phyloP scores from a whole-genome alignment of 1,284 basidiomycete genomes.

The Takashimella tepidaria region DNA sequence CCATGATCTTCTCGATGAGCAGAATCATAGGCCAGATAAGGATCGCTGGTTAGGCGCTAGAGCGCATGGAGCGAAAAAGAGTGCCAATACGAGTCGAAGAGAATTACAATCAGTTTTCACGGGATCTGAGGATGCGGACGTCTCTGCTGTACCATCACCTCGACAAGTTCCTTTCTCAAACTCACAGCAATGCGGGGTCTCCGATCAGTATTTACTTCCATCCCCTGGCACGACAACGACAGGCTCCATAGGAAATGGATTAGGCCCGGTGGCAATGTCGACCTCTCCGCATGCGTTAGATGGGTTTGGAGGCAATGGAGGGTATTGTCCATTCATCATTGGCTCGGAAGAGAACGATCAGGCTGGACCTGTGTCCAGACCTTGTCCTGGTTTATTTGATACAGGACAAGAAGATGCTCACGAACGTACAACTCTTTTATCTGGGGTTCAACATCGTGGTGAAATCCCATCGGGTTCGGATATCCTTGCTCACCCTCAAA shows the following conservation, averaged over 20 bases:
- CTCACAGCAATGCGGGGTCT: not conserved
- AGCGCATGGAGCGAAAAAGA: not conserved
- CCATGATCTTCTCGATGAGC: constrained; percentile 24
- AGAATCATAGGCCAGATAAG: constrained; percentile 4
- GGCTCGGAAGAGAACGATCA: constrained; percentile 1
- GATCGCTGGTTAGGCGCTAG: not conserved
- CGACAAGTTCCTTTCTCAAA: not conserved
- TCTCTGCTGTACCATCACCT: not conserved
- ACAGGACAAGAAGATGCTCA: not conserved
- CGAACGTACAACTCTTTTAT: not conserved
- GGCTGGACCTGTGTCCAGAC: not conserved
- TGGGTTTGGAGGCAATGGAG: not conserved
- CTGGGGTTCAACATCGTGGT: not conserved
- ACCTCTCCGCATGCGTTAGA: not conserved
- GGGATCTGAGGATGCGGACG: not conserved
- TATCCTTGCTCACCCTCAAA: not conserved
- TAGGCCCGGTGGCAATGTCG: not conserved
- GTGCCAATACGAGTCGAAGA: not conserved
- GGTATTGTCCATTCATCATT: not conserved
- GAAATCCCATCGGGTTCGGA: constrained; percentile 1
- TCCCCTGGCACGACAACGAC: not conserved
- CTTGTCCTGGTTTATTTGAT: constrained; percentile 1
- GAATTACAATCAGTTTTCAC: not conserved
- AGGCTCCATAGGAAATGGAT: not conserved
- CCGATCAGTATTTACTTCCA: not conserved